Percentiles rank a stretch among this genome's conserved stretches.
These are phyloP conservation scores for Entomophthora muscae DNA, from an alignment of 371 early-diverging fungal species.

Conservation along the genomic window DNA sequence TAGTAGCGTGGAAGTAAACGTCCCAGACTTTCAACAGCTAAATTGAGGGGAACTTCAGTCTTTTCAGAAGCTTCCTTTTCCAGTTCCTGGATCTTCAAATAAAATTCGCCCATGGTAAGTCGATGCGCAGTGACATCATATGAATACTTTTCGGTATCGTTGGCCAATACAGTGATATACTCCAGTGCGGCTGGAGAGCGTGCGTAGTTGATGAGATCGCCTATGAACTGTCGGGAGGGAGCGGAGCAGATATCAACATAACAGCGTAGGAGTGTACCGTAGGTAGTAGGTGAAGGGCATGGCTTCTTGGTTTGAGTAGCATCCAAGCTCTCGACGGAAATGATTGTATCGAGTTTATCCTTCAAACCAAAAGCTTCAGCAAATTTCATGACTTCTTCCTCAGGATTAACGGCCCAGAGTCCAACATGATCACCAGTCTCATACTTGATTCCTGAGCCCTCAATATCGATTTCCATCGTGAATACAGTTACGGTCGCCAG, in stretches of 20 bases:
- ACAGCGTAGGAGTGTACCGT: slow-evolving; percentile 68
- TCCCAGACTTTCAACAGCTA: slow-evolving; percentile 58
- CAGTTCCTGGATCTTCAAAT: slow-evolving; percentile 20
- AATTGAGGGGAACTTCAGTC: slow-evolving; percentile 35
- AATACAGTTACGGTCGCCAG: slow-evolving; percentile 60
- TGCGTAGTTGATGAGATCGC: slow-evolving; percentile 33
- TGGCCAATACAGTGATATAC: slow-evolving; percentile 30
- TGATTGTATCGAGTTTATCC: slow-evolving; percentile 41
- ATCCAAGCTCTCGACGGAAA: slow-evolving; percentile 39
- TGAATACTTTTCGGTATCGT: slow-evolving; percentile 54
- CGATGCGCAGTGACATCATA: slow-evolving; percentile 33
- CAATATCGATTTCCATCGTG: slow-evolving; percentile 85
- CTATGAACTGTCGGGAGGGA: slow-evolving; percentile 40
- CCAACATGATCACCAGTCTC: slow-evolving; percentile 90
- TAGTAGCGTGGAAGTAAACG: slow-evolving; percentile 83
- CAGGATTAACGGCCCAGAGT: slow-evolving; percentile 78
- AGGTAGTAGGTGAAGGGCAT: slow-evolving; percentile 78
- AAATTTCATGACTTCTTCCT: slow-evolving; percentile 43
- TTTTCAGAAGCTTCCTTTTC: slow-evolving; percentile 13
- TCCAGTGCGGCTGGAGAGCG: slow-evolving; percentile 29
- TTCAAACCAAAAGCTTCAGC: slow-evolving; percentile 39
- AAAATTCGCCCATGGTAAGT: slow-evolving; percentile 43
- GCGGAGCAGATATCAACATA: slow-evolving; percentile 74
- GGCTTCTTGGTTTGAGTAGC: slow-evolving; percentile 52
- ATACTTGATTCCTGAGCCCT: slow-evolving; percentile 58